Percentiles rank a stretch among this genome's conserved stretches.
These are phyloP conservation scores for Citrus maxima DNA, from an alignment of 345 rosid species.

Conservation along the genomic window DNA sequence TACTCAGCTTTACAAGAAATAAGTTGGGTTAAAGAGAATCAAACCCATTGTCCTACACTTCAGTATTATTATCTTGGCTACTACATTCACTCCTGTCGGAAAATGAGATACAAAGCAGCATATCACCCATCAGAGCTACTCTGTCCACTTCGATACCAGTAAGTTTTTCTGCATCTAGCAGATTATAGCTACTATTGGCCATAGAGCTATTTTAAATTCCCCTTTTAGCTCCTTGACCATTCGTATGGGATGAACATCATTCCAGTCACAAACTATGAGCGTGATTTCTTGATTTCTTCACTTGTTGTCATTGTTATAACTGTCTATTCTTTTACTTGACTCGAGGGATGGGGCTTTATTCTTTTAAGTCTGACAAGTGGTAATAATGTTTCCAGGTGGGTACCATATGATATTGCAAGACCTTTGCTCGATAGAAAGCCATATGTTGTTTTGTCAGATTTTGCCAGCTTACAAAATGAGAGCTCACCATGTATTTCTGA, in stretches of 20 bases:
- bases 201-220: not conserved
- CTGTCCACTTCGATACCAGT: constrained; percentile 89
- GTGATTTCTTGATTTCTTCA: not conserved
- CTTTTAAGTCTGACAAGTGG: constrained; percentile 18
- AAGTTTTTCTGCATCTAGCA: constrained; percentile 32
- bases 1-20: constrained; percentile 92
- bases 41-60: constrained; percentile 63
- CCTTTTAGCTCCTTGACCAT: not conserved
- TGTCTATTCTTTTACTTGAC: not conserved
- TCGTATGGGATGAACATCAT: not conserved
- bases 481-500: constrained; percentile 34
- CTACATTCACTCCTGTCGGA: constrained; percentile 91
- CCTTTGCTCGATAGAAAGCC: constrained; percentile 71
- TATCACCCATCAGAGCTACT: constrained; percentile 93
- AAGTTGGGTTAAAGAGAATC: constrained; percentile 70
- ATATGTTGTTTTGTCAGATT: constrained; percentile 72
- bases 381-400: constrained; percentile 70
- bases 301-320: not conserved
- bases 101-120: constrained; percentile 98
- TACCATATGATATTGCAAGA: constrained; percentile 56
- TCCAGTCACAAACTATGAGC: not conserved
- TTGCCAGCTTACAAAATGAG: constrained; percentile 33
- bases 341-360: too few species aligned
- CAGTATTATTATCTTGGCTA: constrained; percentile 95
- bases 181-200: constrained; percentile 1